Evolutionary conservation across 768 basidiomycete genomes (phyloP).

Genomic region (Trametes cubensis): DNA sequence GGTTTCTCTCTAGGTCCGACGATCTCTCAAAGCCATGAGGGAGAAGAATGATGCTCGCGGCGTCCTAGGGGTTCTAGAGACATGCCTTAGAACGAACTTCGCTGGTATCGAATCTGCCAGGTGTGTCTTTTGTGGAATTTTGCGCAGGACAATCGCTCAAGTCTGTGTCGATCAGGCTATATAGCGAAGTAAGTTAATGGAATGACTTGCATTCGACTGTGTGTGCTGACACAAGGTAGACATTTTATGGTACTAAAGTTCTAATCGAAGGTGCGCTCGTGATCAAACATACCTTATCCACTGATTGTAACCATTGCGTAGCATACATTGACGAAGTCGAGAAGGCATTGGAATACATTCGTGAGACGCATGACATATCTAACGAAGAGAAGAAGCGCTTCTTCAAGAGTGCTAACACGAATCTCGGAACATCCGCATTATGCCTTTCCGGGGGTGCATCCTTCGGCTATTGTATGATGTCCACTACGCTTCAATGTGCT

Average conservation of each 20-base stretch:
- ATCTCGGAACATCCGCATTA: conserved; percentile 87
- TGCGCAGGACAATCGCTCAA: background rate
- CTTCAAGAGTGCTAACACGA: conserved; percentile 86
- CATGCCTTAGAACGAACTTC: conserved; percentile 89
- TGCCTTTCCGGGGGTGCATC: conserved; percentile 96
- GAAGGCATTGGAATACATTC: conserved; percentile 72
- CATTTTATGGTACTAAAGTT: conserved; percentile 89
- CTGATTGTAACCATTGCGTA: conserved; percentile 32
- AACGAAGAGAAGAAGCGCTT: conserved; percentile 90
- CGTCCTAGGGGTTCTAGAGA: conserved; percentile 86
- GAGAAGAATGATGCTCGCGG: conserved; percentile 82
- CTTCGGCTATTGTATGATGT: conserved; percentile 85
- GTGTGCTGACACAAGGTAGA: conserved; percentile 48
- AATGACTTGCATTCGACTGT: conserved; percentile 4
- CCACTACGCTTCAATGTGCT: background rate
- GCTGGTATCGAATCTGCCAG: conserved; percentile 87
- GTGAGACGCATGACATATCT: conserved; percentile 70
- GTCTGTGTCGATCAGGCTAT: conserved; percentile 55
- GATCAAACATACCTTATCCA: conserved; percentile 11
- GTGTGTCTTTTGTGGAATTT: conserved; percentile 35
- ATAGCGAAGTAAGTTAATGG: conserved; percentile 69
- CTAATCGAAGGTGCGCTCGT: conserved; percentile 70
- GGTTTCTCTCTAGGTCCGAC: conserved; percentile 54
- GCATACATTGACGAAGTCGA: conserved; percentile 84
- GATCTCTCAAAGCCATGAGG: conserved; percentile 71